Percentiles rank a stretch among this genome's conserved stretches.
phyloP scores from a whole-genome alignment of 306 rosid genomes.

The Trifolium repens region DNA sequence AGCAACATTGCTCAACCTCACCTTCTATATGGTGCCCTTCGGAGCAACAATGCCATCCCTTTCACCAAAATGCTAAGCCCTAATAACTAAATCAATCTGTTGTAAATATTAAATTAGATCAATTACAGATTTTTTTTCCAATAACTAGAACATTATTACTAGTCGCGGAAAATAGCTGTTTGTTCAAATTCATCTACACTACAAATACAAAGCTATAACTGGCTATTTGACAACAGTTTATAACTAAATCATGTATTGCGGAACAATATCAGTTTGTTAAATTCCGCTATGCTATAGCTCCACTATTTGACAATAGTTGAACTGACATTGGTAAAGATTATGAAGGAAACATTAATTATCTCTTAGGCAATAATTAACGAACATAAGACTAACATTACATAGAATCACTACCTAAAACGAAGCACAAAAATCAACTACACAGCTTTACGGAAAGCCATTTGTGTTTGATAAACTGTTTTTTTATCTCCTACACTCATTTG shows the following conservation, averaged over 20 bases:
- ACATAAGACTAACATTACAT: neutral
- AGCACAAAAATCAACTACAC: neutral
- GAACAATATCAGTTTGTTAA: neutral
- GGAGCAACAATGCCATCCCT: slow-evolving; percentile 38
- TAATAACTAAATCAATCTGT: slow-evolving; percentile 42
- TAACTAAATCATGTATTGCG: neutral
- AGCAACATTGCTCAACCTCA: slow-evolving; percentile 34
- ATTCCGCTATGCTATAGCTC: neutral
- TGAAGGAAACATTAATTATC: neutral
- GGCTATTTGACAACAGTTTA: neutral
- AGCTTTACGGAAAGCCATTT: neutral
- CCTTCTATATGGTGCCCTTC: slow-evolving; percentile 22
- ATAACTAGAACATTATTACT: neutral
- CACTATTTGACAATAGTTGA: neutral
- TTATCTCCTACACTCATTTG: neutral
- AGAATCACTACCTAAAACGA: slow-evolving; percentile 3
- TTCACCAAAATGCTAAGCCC: slow-evolving; percentile 36
- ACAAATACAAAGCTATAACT: neutral
- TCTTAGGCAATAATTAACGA: neutral
- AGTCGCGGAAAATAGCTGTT: neutral
- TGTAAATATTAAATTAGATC: slow-evolving; percentile 16
- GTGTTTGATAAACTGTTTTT: neutral
- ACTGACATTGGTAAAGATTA: neutral
- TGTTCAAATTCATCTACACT: neutral
- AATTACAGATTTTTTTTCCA: slow-evolving; percentile 25